Percentiles rank a stretch among this genome's conserved stretches.
Evolutionary conservation across 495 filamentous ascomycete genomes (phyloP).

Genomic region (Arthonia radiata): DNA sequence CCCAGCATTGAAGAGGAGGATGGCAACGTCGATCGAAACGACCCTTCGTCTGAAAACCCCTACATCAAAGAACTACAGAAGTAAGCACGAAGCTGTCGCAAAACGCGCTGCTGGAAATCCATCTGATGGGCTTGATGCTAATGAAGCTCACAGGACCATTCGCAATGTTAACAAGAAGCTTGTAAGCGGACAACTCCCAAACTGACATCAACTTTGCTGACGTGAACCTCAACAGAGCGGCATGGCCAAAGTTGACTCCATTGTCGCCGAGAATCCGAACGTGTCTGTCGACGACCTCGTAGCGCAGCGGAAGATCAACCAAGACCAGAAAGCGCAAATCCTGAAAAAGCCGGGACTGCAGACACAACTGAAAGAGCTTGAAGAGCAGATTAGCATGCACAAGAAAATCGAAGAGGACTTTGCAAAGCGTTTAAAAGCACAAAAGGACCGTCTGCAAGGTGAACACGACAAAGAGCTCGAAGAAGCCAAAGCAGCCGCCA

Average conservation of each 20-base stretch:
- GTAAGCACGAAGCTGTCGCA: too few relatives aligned
- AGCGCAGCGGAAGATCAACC: constrained; percentile 59
- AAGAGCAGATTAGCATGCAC: constrained; percentile 65
- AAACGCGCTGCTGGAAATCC: too few relatives aligned
- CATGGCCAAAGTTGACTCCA: constrained; percentile 49
- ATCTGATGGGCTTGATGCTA: too few relatives aligned
- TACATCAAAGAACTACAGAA: constrained; percentile 73
- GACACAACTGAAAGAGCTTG: constrained; percentile 42
- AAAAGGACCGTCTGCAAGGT: constrained; percentile 52
- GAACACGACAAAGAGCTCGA: constrained; percentile 43
- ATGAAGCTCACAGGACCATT: constrained; percentile 32
- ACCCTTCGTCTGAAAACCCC: constrained; percentile 31
- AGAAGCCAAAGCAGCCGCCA: constrained; percentile 34
- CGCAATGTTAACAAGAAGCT: constrained; percentile 76
- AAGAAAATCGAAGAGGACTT: constrained; percentile 63
- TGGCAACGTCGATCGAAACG: constrained; percentile 18
- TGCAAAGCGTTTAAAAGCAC: constrained; percentile 34
- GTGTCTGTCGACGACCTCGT: constrained; percentile 71
- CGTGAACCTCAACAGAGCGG: constrained; percentile 29
- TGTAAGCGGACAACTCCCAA: constrained; percentile 23
- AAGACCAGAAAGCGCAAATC: constrained; percentile 71
- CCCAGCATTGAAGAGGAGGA: constrained; percentile 18
- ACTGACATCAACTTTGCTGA: constrained; percentile 3
- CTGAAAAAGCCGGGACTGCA: constrained; percentile 76
- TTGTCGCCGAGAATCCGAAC: constrained; percentile 50